Conservation (phyloP, 208 protist species). For the Leishmania major region DNA sequence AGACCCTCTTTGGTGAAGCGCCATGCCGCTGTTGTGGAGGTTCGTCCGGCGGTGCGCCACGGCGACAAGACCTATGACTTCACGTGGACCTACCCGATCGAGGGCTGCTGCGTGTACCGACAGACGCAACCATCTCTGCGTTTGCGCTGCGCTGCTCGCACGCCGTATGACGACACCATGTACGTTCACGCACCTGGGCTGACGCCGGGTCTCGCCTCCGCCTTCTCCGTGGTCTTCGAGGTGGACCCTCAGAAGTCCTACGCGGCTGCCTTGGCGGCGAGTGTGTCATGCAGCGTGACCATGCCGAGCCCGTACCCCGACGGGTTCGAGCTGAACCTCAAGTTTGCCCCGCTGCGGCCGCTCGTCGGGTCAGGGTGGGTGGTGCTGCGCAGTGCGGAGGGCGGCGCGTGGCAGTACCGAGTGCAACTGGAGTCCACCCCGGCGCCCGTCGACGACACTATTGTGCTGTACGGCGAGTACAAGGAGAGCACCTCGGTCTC, state of each 20-base stretch:
- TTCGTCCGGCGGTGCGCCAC: constrained; percentile 41
- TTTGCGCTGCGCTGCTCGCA: constrained; percentile 61
- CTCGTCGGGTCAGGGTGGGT: constrained; percentile 75
- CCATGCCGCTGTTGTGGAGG: constrained; percentile 57
- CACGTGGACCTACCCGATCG: constrained; percentile 78
- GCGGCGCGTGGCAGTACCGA: constrained; percentile 84
- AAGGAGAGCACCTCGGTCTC: constrained; percentile 54
- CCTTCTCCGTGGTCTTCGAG: constrained; percentile 40
- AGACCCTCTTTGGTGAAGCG: constrained; percentile 60
- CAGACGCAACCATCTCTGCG: constrained; percentile 50
- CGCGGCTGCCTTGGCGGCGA: constrained; percentile 36
- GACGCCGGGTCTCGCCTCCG: constrained; percentile 28
- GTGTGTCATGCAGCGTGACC: constrained; percentile 42
- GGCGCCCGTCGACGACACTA: constrained; percentile 84
- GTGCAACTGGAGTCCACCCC: constrained; percentile 79
- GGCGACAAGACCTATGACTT: constrained; percentile 40
- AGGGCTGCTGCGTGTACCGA: constrained; percentile 78
- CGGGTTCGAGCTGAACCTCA: constrained; percentile 50
- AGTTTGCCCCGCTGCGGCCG: constrained; percentile 81
- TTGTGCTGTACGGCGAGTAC: constrained; percentile 63
- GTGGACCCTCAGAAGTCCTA: constrained; percentile 56
- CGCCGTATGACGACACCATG: constrained; percentile 52
- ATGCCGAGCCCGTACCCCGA: constrained; percentile 29
- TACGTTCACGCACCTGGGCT: constrained; percentile 55
- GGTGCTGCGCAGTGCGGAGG: constrained; percentile 48